phyloP scores from a whole-genome alignment of 805 yeast species.

The Wickerhamiella occidentalis region DNA sequence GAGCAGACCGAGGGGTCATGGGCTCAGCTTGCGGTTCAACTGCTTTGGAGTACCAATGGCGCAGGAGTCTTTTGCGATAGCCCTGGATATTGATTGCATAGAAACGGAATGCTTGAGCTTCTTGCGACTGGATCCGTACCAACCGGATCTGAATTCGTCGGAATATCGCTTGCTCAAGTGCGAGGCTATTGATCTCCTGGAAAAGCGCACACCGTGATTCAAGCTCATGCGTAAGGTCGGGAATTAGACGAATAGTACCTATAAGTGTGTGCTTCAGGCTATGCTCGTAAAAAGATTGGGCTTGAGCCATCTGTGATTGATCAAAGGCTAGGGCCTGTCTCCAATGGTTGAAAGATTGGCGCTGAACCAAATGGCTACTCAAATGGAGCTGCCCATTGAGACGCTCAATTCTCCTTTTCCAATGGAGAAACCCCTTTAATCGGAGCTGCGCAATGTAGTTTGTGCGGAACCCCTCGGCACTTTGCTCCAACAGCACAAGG shows the following conservation, averaged over 20 bases:
- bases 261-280: not conserved
- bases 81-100: not conserved
- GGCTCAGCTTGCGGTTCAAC: not conserved
- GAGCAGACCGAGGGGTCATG: constrained; percentile 4
- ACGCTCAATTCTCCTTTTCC: not conserved
- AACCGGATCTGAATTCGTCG: not conserved
- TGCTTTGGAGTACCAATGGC: not conserved
- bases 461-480: not conserved
- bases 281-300: not conserved
- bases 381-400: not conserved
- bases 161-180: not conserved
- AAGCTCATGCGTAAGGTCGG: not conserved
- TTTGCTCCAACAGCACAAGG: not conserved
- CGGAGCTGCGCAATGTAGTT: not conserved
- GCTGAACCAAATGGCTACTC: not conserved
- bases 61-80: not conserved
- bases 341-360: not conserved
- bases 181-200: not conserved
- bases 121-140: not conserved
- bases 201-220: not conserved
- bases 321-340: not conserved
- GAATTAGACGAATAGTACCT: not conserved
- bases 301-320: not conserved
- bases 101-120: not conserved
- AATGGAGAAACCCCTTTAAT: not conserved